Evolutionary conservation across 306 rosid genomes (phyloP), one percentile per base, ranked within the genome.

Genomic region (Quercus rubra): DNA sequence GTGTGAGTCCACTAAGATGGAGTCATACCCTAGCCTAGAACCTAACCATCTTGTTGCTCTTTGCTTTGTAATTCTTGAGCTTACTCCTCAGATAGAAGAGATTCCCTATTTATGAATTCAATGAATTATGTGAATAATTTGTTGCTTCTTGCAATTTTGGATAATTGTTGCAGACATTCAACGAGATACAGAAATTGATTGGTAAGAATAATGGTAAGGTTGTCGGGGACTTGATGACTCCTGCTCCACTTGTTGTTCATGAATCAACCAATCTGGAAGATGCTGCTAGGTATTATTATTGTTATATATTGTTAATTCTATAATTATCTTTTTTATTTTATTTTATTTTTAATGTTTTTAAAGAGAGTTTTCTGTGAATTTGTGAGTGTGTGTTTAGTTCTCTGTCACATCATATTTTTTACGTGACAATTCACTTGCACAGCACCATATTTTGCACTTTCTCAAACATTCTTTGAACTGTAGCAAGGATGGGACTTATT

Each of bases 151-250:
- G 92, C 87, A 72, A 84, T 64, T 85, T n/a, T 84, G 74, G 63
- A 71, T 86, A 79, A 23, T 3, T 77, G 10, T 90, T 88, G 71
- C 96, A 95, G 99, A 86, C 96, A 64, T 96, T 96, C 85, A 90
- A 93, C 41, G 87, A 93, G 87, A 55, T 96, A 83, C 99, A 96
- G 78, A 91, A 87, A 76, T 88, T 96, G 77, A 96, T 96, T 77
- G 76, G 86, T 71, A 96, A 96, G 88, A 93, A 94, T 21, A 90
- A 93, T 73, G 98, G 98, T 18, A 83, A 93, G 90, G 93, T 93
- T 83, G 97, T 96, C 31, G 99, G 99, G 6, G 99, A 96, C 86
- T 83, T 96, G 46, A 96, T 96, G 99, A 96, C 99, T 46, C 86
- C 94, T 30, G 84, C 91, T 73, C 99, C 99, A 15, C 97, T 96